Evolutionary conservation across 148 eudicot genomes (phyloP).

Genomic region (Nyssa sinensis): DNA sequence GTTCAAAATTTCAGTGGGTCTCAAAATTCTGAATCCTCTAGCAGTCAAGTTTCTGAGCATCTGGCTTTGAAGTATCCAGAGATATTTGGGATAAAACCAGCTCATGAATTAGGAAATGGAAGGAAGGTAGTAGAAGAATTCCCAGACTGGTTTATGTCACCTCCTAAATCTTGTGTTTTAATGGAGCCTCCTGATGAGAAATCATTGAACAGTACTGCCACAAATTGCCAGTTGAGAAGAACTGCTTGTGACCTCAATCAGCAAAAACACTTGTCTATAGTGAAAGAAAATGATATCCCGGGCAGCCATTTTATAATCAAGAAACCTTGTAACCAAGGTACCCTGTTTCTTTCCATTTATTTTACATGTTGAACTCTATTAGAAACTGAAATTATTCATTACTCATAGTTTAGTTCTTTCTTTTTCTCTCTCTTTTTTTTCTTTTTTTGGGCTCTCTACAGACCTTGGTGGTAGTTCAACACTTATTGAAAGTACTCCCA

Average conservation of each 20-base stretch:
- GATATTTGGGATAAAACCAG: constrained; percentile 51
- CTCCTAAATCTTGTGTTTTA: constrained; percentile 79
- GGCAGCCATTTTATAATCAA: constrained; percentile 11
- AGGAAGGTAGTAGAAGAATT: constrained; percentile 53
- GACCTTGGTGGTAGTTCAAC: constrained; percentile 24
- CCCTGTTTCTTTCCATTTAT: neutral
- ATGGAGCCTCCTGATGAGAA: constrained; percentile 73
- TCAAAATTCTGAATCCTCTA: constrained; percentile 51
- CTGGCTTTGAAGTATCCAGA: constrained; percentile 55
- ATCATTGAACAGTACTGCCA: constrained; percentile 23
- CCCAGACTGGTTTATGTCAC: constrained; percentile 81
- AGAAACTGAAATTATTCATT: neutral
- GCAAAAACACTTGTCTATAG: constrained; percentile 26
- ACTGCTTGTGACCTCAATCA: constrained; percentile 28
- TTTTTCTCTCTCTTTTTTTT: too few species aligned
- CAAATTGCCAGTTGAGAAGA: constrained; percentile 23
- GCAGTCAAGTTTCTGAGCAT: constrained; percentile 35
- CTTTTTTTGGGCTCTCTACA: constrained; percentile 12
- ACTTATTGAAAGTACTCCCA: constrained; percentile 61
- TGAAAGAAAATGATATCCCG: constrained; percentile 14
- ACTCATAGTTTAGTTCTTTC: too few species aligned
- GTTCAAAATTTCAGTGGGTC: constrained; percentile 29
- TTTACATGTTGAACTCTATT: neutral
- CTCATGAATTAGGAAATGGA: constrained; percentile 31
- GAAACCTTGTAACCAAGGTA: constrained; percentile 28